Percentiles rank a stretch among this genome's conserved stretches.
Conservation (phyloP, 164 flowering plant genomes). For the Sextonia rubra region DNA sequence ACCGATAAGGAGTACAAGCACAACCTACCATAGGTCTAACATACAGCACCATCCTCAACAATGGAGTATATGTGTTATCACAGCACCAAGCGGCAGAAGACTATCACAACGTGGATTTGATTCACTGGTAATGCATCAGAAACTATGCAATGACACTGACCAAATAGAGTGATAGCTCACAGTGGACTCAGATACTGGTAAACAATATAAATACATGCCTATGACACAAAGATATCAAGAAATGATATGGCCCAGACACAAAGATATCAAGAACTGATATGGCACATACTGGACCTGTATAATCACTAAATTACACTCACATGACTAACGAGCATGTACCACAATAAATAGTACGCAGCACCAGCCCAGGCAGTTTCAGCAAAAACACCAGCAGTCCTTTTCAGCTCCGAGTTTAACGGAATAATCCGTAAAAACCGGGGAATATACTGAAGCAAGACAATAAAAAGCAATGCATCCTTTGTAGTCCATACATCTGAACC, state of each 20-base stretch:
- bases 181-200: not conserved
- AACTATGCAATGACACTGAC: not conserved
- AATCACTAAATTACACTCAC: slow-evolving; percentile 43
- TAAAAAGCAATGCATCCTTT: slow-evolving; percentile 69
- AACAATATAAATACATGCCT: not conserved
- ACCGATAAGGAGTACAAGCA: no score
- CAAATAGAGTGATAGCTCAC: not conserved
- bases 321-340: slow-evolving; percentile 98
- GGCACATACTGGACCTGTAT: not conserved
- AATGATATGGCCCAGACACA: not conserved
- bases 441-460: slow-evolving; percentile 75
- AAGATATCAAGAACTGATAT: not conserved
- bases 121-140: not conserved
- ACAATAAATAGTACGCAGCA: slow-evolving; percentile 84
- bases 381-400: slow-evolving; percentile 92
- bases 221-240: not conserved
- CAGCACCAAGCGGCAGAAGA: no score
- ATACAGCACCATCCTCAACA: no score
- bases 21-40: no score
- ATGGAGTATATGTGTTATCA: no score
- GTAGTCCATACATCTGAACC: slow-evolving; percentile 76
- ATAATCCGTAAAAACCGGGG: slow-evolving; percentile 71
- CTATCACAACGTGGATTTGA: no score
- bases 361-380: slow-evolving; percentile 99
- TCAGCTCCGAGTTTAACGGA: slow-evolving; percentile 77